Base-by-base conservation (phyloP, 371 early-diverging fungal species). In the Lichtheimia corymbifera region DNA sequence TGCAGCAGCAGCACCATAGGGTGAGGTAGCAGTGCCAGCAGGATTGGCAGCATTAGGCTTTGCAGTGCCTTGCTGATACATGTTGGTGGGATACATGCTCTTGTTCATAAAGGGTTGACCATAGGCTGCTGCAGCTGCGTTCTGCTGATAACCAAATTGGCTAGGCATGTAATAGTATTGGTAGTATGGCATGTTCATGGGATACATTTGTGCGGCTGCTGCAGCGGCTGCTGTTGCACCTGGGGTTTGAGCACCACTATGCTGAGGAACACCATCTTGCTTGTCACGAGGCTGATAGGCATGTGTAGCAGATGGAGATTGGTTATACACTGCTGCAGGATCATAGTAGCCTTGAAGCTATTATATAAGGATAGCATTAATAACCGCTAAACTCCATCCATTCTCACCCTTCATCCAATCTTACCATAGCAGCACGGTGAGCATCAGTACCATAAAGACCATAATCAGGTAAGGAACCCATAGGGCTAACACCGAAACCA, bases 21-120 rank as follows among this genome's bases (percentile, higher is more conserved):
- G 74, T n/a, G 75, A 66, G n/a, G 64, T 58, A 66, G 89, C 57
- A 27, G 63, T 50, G 17, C 40, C 53, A 22, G 64, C 56, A 66
- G 89, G 52, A 27, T 56, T 50, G 42, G 47, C 53, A 15, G 25
- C 89, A 40, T 77, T 85, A 14, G 75, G 69, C 58, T 75, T 76
- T 42, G 51, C 62, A 22, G 66, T 43, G 2, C 28, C 28, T 13
- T 67, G 69, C 53, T 75, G 75, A 56, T 90, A 89, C 88, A 89
- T 86, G 28, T 70, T 47, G 27, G 90, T 47, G 27, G 90, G 90
- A 63, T 93, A 94, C 84, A 91, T 86, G 59, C 79, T 84, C 84
- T 93, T 93, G 82, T 90, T 91, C 77, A 89, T 82, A 64, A 89
- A 93, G 15, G 91, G 95, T 65, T 93, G 93, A 27, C 85, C 90